Percentiles rank a stretch among this genome's conserved stretches.
Evolutionary conservation across 331 rosid genomes (phyloP).

Genomic region (Cydonia oblonga): DNA sequence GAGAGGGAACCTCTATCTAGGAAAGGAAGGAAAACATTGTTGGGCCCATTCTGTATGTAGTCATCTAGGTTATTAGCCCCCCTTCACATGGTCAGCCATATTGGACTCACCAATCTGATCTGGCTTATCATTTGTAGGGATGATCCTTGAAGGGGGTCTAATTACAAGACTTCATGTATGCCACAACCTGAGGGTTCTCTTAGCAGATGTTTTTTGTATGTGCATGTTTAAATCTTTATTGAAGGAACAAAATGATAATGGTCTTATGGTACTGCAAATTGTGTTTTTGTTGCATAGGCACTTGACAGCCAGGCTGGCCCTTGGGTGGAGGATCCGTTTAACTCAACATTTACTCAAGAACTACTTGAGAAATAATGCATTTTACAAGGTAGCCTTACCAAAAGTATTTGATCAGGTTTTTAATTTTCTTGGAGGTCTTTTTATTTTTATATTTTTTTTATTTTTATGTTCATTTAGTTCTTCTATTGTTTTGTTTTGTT

Average conservation of each 20-base stretch:
- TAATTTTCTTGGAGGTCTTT: neutral
- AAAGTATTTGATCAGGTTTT: constrained; percentile 4
- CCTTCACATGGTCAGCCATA: neutral
- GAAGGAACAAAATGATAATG: neutral
- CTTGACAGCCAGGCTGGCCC: constrained; percentile 81
- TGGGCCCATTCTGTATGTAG: neutral
- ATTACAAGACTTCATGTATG: neutral
- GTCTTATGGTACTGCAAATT: neutral
- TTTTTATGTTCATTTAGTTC: neutral
- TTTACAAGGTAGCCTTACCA: constrained; percentile 65
- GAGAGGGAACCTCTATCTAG: neutral
- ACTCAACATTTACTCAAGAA: constrained; percentile 76
- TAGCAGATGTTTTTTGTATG: neutral
- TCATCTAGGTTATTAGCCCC: neutral
- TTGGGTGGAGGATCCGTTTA: constrained; percentile 95
- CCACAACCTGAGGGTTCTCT: neutral
- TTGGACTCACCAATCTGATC: neutral
- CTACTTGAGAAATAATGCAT: constrained; percentile 80
- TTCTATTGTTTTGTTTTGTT: neutral
- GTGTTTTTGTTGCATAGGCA: constrained; percentile 47
- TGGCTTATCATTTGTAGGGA: neutral
- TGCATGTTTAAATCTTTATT: neutral
- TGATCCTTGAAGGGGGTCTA: neutral
- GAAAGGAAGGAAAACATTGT: neutral
- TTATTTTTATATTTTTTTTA: too few relatives aligned